Evolutionary conservation across 176 grass and related monocot genomes (phyloP), one percentile per base, ranked within the genome.

Genomic region (Hordeum marinum): DNA sequence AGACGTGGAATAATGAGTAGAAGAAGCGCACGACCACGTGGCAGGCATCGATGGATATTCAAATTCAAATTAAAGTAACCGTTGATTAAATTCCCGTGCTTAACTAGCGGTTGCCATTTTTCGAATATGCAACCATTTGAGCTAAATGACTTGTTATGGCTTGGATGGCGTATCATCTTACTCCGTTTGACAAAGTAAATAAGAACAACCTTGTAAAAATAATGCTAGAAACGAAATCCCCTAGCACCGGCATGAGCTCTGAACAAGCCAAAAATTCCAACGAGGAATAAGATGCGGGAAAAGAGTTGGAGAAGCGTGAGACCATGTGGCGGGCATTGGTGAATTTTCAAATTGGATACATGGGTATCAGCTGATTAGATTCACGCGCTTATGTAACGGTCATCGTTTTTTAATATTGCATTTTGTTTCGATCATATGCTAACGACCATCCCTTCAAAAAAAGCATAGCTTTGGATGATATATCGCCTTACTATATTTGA

Each of bases 211-310:
- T 57, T 57, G 18, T 57, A 57, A 20, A 18, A 57, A 57, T 12
- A 26, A 2, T 0, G 0, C 0, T 0, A 1, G 6, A 26, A 21
- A 27, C 40, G 0, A 8, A 48, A 21, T 18, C 9, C 4, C 1
- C 41, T 15, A 74, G 8, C 0, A 15, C 14, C 24, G 0, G 18
- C 70, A 48, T 2, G 24, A 6, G 0, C 24, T 52, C 8, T 9
- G 1, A 5, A 52, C 26, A 32, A 2, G 7, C 7, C 7, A 57
- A 57, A 6, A 57, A 1, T 0, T 34, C 4, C 4, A 8, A 57
- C 7, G 0, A 3, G 7, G 0, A 7, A 17, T 7, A 55, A 55
- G 50, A 15, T 6, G 52, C 52, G 18, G 6, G 52, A 21, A 55
- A 57, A 3, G 52, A 21, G 18, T 57, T 8, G 2, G 7, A 57